phyloP scores from a whole-genome alignment of 2,329 filamentous ascomycete species.

The Colletotrichum cordylinicola region DNA sequence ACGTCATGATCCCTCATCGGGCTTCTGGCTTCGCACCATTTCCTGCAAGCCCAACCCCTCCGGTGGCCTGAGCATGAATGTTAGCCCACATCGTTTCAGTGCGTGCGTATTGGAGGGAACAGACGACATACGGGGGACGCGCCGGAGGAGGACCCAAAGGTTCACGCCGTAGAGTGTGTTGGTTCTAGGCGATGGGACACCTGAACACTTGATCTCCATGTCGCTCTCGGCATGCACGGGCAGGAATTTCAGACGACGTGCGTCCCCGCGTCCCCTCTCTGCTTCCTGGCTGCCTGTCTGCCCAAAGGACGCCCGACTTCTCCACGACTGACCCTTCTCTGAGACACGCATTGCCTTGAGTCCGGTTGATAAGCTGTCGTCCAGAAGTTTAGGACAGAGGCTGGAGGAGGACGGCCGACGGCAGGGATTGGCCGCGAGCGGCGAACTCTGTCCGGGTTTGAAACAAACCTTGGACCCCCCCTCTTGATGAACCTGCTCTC shows the following conservation, averaged over 20 bases:
- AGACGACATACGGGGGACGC: background rate
- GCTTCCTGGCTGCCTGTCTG: background rate
- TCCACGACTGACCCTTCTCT: background rate
- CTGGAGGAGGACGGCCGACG: background rate
- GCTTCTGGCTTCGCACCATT: background rate
- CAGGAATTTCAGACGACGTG: slow-evolving; percentile 8
- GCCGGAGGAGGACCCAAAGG: background rate
- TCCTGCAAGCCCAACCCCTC: slow-evolving; percentile 4
- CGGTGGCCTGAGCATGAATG: slow-evolving; percentile 15
- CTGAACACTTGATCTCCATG: background rate
- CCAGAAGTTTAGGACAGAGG: background rate
- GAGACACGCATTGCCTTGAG: slow-evolving; percentile 16
- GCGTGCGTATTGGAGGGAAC: slow-evolving; percentile 9
- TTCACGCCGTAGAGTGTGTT: background rate
- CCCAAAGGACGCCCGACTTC: background rate
- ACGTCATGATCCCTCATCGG: background rate
- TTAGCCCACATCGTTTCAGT: slow-evolving; percentile 16
- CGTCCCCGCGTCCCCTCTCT: background rate
- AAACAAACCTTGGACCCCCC: slow-evolving; percentile 18
- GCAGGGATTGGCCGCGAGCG: background rate
- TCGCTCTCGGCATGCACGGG: background rate
- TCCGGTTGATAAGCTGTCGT: slow-evolving; percentile 16
- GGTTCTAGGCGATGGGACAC: background rate
- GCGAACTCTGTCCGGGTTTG: slow-evolving; percentile 15
- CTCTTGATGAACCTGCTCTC: background rate